Evolutionary conservation across 805 yeast genomes (phyloP).

Genomic region (Candida wancherniae): DNA sequence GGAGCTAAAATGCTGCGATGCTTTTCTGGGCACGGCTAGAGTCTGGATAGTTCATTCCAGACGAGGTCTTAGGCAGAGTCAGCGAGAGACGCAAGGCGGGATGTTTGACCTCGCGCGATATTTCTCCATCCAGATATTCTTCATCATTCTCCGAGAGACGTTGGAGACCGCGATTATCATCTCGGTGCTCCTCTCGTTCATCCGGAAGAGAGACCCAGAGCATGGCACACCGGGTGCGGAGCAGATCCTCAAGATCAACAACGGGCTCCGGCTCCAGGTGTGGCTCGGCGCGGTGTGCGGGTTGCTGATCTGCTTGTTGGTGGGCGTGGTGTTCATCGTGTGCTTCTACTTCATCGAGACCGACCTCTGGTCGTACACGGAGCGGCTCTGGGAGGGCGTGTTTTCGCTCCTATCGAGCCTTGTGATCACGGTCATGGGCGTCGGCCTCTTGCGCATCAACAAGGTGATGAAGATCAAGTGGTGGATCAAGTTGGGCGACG

Average conservation of each 20-base stretch:
- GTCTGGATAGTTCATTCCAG: too few relatives aligned
- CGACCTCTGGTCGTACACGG: conserved; percentile 84
- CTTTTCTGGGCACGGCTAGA: too few relatives aligned
- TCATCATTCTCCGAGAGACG: conserved; percentile 69
- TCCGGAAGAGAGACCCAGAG: conserved; percentile 42
- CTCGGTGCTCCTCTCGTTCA: conserved; percentile 66
- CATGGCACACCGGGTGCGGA: conserved; percentile 4
- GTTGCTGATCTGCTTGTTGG: conserved; percentile 57
- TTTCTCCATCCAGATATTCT: conserved; percentile 70
- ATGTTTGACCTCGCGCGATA: conserved; percentile 21
- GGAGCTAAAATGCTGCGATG: too few relatives aligned
- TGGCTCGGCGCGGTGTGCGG: conserved; percentile 81
- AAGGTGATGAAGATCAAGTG: conserved; percentile 76
- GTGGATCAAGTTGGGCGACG: conserved; percentile 45
- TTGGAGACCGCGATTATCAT: conserved; percentile 72
- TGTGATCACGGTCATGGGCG: conserved; percentile 82
- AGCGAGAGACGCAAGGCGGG: not conserved
- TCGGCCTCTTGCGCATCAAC: conserved; percentile 74
- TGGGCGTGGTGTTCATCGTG: conserved; percentile 68
- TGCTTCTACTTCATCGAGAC: conserved; percentile 74
- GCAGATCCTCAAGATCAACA: conserved; percentile 11
- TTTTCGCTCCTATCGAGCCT: conserved; percentile 73
- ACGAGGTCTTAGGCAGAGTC: not conserved
- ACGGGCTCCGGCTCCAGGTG: conserved; percentile 49
- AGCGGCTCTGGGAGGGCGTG: conserved; percentile 84